A percentile compares a stretch with the other conserved stretches of the same genome.
phyloP scores from a whole-genome alignment of 306 rosid species.

The Cucurbita pepo region DNA sequence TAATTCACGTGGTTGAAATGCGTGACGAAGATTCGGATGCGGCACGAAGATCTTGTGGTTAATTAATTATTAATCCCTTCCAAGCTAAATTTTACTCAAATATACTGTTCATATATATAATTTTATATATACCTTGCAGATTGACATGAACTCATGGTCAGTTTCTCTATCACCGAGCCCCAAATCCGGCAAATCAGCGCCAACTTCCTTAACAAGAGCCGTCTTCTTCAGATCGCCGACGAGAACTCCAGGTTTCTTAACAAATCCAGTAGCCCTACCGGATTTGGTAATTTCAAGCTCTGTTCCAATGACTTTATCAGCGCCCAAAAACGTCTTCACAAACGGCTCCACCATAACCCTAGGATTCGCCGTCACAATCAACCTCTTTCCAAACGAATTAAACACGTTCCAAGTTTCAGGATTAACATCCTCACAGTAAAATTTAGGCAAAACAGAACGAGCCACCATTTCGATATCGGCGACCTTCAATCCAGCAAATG shows the following conservation, averaged over 20 bases:
- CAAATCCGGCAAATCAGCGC: conserved; percentile 46
- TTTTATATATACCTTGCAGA: conserved; percentile 57
- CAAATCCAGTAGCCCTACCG: conserved; percentile 68
- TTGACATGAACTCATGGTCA: conserved; percentile 83
- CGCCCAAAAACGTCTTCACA: conserved; percentile 46
- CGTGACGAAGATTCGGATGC: not conserved
- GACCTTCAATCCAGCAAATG: conserved; percentile 45
- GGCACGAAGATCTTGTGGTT: not conserved
- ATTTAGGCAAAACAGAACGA: conserved; percentile 56
- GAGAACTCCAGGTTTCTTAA: conserved; percentile 59
- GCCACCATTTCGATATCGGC: conserved; percentile 59
- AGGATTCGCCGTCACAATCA: conserved; percentile 62
- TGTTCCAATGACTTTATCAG: conserved; percentile 71
- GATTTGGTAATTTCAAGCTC: conserved; percentile 40
- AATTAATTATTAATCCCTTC: not conserved
- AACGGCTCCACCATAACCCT: conserved; percentile 81
- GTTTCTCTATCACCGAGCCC: conserved; percentile 73
- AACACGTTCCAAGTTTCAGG: conserved; percentile 66
- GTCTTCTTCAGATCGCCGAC: conserved; percentile 57
- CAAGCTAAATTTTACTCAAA: too few relatives aligned
- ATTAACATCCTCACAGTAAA: conserved; percentile 67
- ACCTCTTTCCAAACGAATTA: conserved; percentile 62
- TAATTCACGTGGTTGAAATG: not conserved
- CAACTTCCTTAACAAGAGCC: conserved; percentile 46
- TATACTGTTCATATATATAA: too few relatives aligned